These are phyloP conservation scores for Sugiyamaella smithiae DNA, from an alignment of 805 yeast species.

Conservation along the genomic window DNA sequence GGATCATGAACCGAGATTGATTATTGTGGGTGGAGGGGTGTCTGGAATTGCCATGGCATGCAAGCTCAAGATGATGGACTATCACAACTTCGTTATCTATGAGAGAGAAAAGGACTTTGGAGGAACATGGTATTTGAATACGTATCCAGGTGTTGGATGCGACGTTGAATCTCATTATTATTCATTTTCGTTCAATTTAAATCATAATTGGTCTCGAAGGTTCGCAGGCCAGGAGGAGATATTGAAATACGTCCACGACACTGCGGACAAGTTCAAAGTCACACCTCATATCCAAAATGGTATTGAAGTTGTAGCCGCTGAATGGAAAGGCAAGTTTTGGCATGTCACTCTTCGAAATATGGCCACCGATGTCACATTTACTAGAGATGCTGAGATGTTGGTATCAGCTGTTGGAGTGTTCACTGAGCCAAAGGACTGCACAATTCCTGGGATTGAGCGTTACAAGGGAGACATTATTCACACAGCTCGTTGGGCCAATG, in stretches of 20 bases:
- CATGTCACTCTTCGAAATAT: conserved; percentile 12
- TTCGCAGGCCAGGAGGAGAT: conserved; percentile 29
- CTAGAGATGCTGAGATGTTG: conserved; percentile 25
- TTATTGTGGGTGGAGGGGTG: conserved; percentile 21
- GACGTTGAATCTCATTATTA: conserved; percentile 31
- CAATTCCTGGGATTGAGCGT: conserved; percentile 28
- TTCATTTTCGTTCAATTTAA: conserved; percentile 29
- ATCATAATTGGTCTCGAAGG: conserved; percentile 28
- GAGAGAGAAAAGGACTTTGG: conserved; percentile 32
- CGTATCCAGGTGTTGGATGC: conserved; percentile 29
- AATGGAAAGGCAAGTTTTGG: conserved; percentile 23
- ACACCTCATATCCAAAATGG: conserved; percentile 21
- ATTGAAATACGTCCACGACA: conserved; percentile 23
- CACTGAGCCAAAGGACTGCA: conserved; percentile 30
- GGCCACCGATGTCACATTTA: conserved; percentile 14
- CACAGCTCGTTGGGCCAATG: conserved; percentile 34
- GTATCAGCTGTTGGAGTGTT: conserved; percentile 29
- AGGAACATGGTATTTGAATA: conserved; percentile 30
- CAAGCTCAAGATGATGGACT: conserved; percentile 19
- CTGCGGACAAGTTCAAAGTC: conserved; percentile 28
- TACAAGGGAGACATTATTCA: conserved; percentile 35
- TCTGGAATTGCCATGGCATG: conserved; percentile 20
- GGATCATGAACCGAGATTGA: conserved; percentile 15
- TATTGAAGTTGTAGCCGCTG: conserved; percentile 24
- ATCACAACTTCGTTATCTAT: conserved; percentile 25